A percentile compares a stretch with the other conserved stretches of the same genome.
Evolutionary conservation across 257 asterid species (phyloP).

Genomic region (Craterostigma plantagineum): DNA sequence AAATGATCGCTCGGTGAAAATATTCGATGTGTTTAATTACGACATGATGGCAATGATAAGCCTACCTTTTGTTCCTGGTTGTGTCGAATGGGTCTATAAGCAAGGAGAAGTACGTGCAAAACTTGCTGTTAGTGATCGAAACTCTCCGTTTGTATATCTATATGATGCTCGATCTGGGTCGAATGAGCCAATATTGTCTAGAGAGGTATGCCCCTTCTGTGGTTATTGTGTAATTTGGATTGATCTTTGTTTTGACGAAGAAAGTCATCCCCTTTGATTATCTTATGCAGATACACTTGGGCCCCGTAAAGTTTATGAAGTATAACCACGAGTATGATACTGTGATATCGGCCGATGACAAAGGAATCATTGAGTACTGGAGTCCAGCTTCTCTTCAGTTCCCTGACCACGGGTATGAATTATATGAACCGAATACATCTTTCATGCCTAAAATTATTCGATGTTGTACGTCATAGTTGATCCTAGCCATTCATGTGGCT

Average conservation of each 20-base stretch:
- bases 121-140: constrained; percentile 76
- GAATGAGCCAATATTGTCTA: constrained; percentile 62
- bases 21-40: constrained; percentile 89
- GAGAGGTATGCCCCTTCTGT: constrained; percentile 35
- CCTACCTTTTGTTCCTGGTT: constrained; percentile 78
- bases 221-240: constrained; percentile 7
- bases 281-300: constrained; percentile 56
- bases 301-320: constrained; percentile 73
- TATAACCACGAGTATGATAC: constrained; percentile 71
- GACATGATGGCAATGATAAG: constrained; percentile 99
- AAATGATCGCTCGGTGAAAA: constrained; percentile 72
- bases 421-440: neutral
- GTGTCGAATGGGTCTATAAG: constrained; percentile 83
- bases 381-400: constrained; percentile 69
- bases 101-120: constrained; percentile 87
- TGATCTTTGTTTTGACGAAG: constrained; percentile 6
- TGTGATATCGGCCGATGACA: constrained; percentile 89
- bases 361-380: constrained; percentile 96
- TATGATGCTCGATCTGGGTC: constrained; percentile 90
- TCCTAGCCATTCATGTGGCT: too few species aligned
- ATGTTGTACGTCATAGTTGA: too few species aligned
- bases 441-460: neutral
- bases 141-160: constrained; percentile 66
- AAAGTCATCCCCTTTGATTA: constrained; percentile 3
- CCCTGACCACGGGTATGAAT: constrained; percentile 62